Conservation (phyloP, 2,329 filamentous ascomycete species). For the Venturia carpophila region DNA sequence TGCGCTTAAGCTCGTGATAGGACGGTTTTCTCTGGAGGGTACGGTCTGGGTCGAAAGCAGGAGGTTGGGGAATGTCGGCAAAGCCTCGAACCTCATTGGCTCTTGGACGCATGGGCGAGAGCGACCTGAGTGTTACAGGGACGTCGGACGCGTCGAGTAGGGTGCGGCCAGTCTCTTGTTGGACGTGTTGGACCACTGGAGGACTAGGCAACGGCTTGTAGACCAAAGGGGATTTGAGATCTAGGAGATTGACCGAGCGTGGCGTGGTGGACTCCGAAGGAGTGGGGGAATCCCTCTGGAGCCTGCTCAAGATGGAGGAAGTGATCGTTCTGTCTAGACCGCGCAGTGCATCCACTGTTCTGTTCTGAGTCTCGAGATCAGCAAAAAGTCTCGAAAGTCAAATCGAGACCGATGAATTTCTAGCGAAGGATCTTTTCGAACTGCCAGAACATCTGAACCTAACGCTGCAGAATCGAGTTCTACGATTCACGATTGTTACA, state of each 20-base stretch:
- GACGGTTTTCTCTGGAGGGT: not conserved
- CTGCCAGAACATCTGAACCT: too few relatives aligned
- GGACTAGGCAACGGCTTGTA: not conserved
- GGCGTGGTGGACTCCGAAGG: not conserved
- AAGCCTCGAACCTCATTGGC: not conserved
- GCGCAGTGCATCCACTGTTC: not conserved
- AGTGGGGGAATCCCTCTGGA: not conserved
- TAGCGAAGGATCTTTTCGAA: not conserved
- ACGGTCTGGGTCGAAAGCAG: not conserved
- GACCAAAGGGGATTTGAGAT: not conserved
- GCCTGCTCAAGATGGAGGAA: not conserved
- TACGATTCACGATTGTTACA: too few relatives aligned
- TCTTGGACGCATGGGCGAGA: not conserved
- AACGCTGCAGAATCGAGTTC: too few relatives aligned
- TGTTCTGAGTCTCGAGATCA: not conserved
- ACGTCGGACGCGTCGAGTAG: not conserved
- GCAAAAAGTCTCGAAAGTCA: not conserved
- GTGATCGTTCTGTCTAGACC: not conserved
- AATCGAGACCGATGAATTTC: not conserved
- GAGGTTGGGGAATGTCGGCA: not conserved
- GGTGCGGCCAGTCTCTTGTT: not conserved
- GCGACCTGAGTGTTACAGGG: not conserved
- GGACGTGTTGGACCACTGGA: not conserved
- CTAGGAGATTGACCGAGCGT: not conserved
- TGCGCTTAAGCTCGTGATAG: slow-evolving; percentile 6